Percentiles rank a stretch among this genome's conserved stretches.
Conservation (phyloP, 768 basidiomycete genomes). For the Boletus edulis region DNA sequence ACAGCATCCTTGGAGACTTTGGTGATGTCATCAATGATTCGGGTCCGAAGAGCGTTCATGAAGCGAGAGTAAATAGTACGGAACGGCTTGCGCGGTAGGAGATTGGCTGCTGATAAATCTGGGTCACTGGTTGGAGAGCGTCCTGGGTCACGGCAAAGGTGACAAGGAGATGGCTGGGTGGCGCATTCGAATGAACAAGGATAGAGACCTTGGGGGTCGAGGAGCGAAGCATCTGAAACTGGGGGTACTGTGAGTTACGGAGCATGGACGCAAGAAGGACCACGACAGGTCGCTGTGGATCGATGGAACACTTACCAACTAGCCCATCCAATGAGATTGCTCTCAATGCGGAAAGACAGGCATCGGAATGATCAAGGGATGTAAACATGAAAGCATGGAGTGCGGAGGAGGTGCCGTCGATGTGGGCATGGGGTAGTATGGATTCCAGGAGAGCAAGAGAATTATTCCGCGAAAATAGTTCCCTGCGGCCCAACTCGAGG, state of each 20-base stretch:
- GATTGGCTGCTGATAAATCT: slow-evolving; percentile 31
- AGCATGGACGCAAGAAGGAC: slow-evolving; percentile 1
- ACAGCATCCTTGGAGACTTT: slow-evolving; percentile 35
- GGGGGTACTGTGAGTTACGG: slow-evolving; percentile 11
- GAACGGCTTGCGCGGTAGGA: slow-evolving; percentile 48
- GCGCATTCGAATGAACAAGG: slow-evolving; percentile 53
- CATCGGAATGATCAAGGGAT: slow-evolving; percentile 31
- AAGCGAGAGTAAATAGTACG: slow-evolving; percentile 45
- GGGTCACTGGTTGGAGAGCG: slow-evolving; percentile 14
- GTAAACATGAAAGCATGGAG: slow-evolving; percentile 62
- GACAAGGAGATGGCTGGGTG: slow-evolving; percentile 37
- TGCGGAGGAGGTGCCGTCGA: slow-evolving; percentile 40
- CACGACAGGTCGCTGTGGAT: background rate
- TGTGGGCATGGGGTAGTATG: slow-evolving; percentile 49
- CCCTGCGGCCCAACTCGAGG: slow-evolving; percentile 57
- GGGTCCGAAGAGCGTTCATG: slow-evolving; percentile 58
- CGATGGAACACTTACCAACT: slow-evolving; percentile 40
- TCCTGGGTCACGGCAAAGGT: slow-evolving; percentile 31
- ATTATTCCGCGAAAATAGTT: slow-evolving; percentile 39
- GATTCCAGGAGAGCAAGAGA: slow-evolving; percentile 44
- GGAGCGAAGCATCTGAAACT: slow-evolving; percentile 45
- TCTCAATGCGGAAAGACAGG: slow-evolving; percentile 34
- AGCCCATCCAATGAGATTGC: slow-evolving; percentile 49
- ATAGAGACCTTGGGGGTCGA: slow-evolving; percentile 49
- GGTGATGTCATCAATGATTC: slow-evolving; percentile 51